Evolutionary conservation across 2,329 filamentous ascomycete species (phyloP), one percentile per base, ranked within the genome.

Genomic region (Acephala macrosclerotiorum): DNA sequence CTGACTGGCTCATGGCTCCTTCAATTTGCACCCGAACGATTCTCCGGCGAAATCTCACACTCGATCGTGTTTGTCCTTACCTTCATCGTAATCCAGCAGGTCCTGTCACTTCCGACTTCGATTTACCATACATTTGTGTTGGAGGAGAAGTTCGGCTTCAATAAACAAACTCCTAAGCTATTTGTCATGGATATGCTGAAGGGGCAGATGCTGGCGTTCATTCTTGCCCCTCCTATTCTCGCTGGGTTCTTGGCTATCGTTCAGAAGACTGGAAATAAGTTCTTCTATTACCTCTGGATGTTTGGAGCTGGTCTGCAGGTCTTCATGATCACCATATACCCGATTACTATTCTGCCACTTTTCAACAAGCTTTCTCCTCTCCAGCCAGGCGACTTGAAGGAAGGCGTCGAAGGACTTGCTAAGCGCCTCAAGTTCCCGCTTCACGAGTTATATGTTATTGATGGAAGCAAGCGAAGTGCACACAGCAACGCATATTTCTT

Each of bases 351-450:
- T 73, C 86, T 97, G 56, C 96, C 96, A 2, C 81, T 99, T 73
- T 99, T 99, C 87, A 99, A 99, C 86, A 99, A 97, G 83, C 88
- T 99, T 65, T 96, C 94, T 35, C 95, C 96, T 20, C 87, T 99
- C 53, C 86, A 97, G 77, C 89, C 93, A 64, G 96, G 96, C 70
- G 85, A 89, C 69, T 87, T 99, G 75, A 98, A 98, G 86, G 89
- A 90, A 35, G 88, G 90, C 60, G 94, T 98, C 63, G 95, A 99
- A 80, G 87, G 84, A 40, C 87, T 99, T 65, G 94, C 96, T 58
- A 86, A 88, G 72, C 90, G 88, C 76, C 87, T 99, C 71, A 89
- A 95, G 69, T 99, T 99, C 80, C 96, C 96, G 1, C 89, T 99
- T 35, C 89, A 91, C 69, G 94, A 98, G 77, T 86, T 99, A 53